Evolutionary conservation across 1,139 yeast species (phyloP).

Genomic region (Scheffersomyces lignicola): DNA sequence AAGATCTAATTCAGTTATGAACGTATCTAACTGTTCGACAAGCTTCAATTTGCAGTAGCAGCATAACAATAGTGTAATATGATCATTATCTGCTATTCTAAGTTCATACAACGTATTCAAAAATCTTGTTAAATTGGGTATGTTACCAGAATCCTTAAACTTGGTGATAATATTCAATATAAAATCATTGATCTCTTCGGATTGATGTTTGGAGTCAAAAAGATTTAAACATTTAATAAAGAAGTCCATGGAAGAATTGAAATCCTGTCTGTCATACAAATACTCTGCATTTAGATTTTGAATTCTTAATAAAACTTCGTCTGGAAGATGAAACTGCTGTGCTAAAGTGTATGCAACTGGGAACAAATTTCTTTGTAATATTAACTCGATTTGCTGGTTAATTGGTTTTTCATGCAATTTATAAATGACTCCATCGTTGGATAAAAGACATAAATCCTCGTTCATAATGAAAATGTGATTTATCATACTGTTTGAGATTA

Average conservation of each 20-base stretch:
- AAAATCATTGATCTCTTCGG: constrained; percentile 43
- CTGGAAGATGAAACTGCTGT: constrained; percentile 40
- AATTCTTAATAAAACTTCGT: constrained; percentile 46
- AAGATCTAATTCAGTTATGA: constrained; percentile 49
- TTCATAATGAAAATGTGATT: constrained; percentile 54
- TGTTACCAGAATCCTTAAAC: constrained; percentile 82
- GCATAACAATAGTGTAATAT: constrained; percentile 76
- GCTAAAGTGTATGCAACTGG: constrained; percentile 76
- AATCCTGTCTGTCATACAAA: constrained; percentile 64
- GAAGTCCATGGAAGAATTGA: constrained; percentile 67
- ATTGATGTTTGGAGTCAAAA: constrained; percentile 6
- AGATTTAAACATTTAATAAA: constrained; percentile 48
- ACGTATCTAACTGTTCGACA: constrained; percentile 55
- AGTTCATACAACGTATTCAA: constrained; percentile 56
- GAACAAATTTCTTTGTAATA: constrained; percentile 70
- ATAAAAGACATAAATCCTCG: constrained; percentile 59
- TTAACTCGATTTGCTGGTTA: constrained; percentile 65
- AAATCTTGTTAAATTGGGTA: constrained; percentile 63
- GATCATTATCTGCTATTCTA: constrained; percentile 66
- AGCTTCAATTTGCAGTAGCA: constrained; percentile 80
- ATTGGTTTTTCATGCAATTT: constrained; percentile 66
- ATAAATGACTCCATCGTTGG: constrained; percentile 76
- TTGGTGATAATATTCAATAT: constrained; percentile 79
- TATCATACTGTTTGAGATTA: constrained; percentile 62
- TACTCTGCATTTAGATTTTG: constrained; percentile 71